These are phyloP conservation scores for Noccaea bulbosa DNA, from an alignment of 345 rosid species.

Conservation along the genomic window DNA sequence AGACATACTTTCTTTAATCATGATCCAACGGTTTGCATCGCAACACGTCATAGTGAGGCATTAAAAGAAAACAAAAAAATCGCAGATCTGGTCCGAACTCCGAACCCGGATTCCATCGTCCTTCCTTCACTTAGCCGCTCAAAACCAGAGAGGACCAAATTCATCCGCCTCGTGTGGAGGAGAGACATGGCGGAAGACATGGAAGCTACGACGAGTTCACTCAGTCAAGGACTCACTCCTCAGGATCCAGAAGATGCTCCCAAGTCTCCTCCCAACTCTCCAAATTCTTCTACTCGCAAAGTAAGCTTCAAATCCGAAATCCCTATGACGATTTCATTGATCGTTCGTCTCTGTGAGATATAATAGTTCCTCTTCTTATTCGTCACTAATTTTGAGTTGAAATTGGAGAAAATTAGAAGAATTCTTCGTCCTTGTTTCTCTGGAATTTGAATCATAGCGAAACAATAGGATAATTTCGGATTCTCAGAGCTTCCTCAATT, in stretches of 20 bases:
- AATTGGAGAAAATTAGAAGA: neutral
- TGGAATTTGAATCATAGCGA: neutral
- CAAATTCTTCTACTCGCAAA: constrained; percentile 83
- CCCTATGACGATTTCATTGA: neutral
- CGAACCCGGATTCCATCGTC: neutral
- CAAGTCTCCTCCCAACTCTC: constrained; percentile 70
- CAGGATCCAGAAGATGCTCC: constrained; percentile 59
- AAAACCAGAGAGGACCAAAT: constrained; percentile 6
- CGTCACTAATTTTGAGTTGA: neutral
- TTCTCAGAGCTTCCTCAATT: neutral
- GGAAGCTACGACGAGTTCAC: constrained; percentile 57
- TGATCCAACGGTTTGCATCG: too few relatives aligned
- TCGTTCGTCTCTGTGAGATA: neutral
- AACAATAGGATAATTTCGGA: neutral
- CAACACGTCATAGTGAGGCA: too few relatives aligned
- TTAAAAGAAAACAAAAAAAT: neutral
- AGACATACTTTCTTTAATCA: too few relatives aligned
- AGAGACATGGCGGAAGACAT: constrained; percentile 54
- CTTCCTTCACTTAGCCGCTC: neutral
- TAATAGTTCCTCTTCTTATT: neutral
- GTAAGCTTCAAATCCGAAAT: constrained; percentile 31
- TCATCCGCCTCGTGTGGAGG: neutral
- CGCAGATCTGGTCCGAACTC: constrained; percentile 27
- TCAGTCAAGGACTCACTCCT: constrained; percentile 60
- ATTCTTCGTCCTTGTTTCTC: neutral